Evolutionary conservation across 1,284 basidiomycete genomes (phyloP), one percentile per base, ranked within the genome.

Genomic region (Cystobasidium pallidum): DNA sequence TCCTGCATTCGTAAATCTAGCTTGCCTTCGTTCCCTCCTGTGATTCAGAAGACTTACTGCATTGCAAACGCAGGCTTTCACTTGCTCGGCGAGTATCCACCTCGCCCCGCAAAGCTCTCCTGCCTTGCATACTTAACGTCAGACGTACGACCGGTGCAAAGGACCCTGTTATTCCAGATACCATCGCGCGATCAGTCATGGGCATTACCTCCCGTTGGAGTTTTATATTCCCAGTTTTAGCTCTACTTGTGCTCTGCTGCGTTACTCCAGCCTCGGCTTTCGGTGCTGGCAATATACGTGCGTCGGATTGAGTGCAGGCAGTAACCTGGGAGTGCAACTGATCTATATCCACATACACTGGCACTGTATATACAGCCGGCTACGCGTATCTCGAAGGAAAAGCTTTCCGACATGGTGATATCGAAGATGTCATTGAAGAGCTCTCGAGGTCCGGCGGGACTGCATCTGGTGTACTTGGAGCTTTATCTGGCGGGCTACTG

Each of bases 361-460:
- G 6, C 54, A 24, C 28, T 45, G 1, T n/a, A 49, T 49, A n/a
- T 24, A 21, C 55, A 68, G 66, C 68, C 28, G 43, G 45, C 58
- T 71, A 71, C 36, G 58, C 68, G 15, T 71, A 71, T 39, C 68
- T 71, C 24, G 68, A 71, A 55, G 75, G 76, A 30, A 76, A 77
- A 41, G 59, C 68, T 17, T 76, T 74, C 75, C 32, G 75, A 62
- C 77, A 78, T 73, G 77, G 78, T 24, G 78, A 77, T 71, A 76
- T 78, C 59, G 76, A 76, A 57, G 67, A 57, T 47, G 28, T 68
- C 26, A 61, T 68, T 15, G 47, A 43, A 17, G 51, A 70, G 34
- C 51, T 70, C 2, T 58, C 55, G 21, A 64, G 67, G 28, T 58
- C 32, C 32, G 71, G 66, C 63, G 68, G 77, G 74, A 52, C 47